Evolutionary conservation across 768 basidiomycete genomes (phyloP).

Genomic region (Tylopilus balloui): DNA sequence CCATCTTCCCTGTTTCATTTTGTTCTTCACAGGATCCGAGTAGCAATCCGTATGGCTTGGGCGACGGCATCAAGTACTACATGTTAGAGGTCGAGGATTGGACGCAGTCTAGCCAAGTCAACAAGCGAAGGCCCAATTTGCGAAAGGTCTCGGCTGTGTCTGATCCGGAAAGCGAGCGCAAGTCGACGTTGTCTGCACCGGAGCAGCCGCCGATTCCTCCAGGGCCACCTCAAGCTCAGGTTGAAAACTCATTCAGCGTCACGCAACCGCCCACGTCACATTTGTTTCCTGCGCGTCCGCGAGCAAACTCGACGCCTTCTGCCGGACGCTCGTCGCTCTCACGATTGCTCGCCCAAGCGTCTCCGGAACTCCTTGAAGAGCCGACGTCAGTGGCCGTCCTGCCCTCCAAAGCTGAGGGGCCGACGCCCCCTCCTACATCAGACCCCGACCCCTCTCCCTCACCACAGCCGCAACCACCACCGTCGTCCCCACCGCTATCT

Average conservation of each 20-base stretch:
- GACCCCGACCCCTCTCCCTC: conserved; percentile 15
- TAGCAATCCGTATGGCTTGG: conserved; percentile 86
- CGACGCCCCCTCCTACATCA: conserved; percentile 24
- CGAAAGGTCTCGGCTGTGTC: conserved; percentile 44
- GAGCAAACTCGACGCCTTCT: conserved; percentile 63
- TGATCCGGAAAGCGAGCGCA: conserved; percentile 39
- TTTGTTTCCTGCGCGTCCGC: conserved; percentile 57
- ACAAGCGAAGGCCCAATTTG: conserved; percentile 53
- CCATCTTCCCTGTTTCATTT: neutral
- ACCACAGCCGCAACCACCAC: conserved; percentile 35
- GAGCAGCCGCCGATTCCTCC: conserved; percentile 36
- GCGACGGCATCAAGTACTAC: conserved; percentile 88
- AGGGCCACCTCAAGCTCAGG: conserved; percentile 64
- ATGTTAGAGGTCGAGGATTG: conserved; percentile 93
- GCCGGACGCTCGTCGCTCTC: conserved; percentile 79
- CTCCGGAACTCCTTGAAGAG: conserved; percentile 36
- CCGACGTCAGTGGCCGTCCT: conserved; percentile 22
- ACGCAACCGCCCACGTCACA: conserved; percentile 65
- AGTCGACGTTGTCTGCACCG: conserved; percentile 9
- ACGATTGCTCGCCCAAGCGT: conserved; percentile 72
- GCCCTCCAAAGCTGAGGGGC: conserved; percentile 28
- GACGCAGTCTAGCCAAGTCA: conserved; percentile 66
- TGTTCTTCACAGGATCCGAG: conserved; percentile 54
- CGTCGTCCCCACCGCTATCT: conserved; percentile 13
- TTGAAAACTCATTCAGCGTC: conserved; percentile 66